Evolutionary conservation across 2,329 filamentous ascomycete genomes (phyloP), one percentile per base, ranked within the genome.

Genomic region (Ceratocystiopsis brevicomis): DNA sequence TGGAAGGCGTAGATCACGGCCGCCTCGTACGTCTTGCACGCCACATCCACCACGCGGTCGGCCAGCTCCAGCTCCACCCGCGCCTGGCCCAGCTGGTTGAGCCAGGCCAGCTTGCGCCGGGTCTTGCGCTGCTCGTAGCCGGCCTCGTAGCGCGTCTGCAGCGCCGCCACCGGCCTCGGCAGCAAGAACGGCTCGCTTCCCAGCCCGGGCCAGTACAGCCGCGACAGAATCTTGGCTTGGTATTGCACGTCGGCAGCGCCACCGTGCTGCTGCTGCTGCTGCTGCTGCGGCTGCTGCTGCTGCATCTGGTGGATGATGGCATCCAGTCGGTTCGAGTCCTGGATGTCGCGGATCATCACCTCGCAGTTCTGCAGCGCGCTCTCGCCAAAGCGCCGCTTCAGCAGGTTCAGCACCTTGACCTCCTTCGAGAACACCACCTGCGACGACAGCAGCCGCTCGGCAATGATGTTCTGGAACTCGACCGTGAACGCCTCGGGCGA

Each of bases 341-440:
- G 72, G 34, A 96, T 81, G 57, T 98, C 90, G 49, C 81, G 83
- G 45, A 98, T 73, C 90, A 98, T 98, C 53, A 98, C 90, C 56
- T 98, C 88, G 59, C 87, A 95, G 40, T 83, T 82, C 57, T 96
- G 90, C 39, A 98, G 65, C 15, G 84, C 77, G 25, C 73, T 70
- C 50, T 95, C 85, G 19, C 88, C 88, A 45, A 95, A 87, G 10
- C 87, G 77, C 48, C 83, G 71, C 62, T 95, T 95, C 46, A 98
- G 70, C 11, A 96, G 69, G 45, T 88, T 78, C 6, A 96, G 69
- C 5, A 95, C 81, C 44, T 81, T 79, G 43, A 83, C 73, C 59
- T 81, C 90, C 57, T 85, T 85, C 47, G 81, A 71, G 52, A 86
- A 92, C 19, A 73, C 67, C 16, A 71, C 66, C 47, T 79, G 78